A percentile compares a stretch with the other conserved stretches of the same genome.
These are phyloP conservation scores for Phaeophleospora eucalypticola DNA, from an alignment of 2,329 filamentous ascomycete genomes.

Conservation along the genomic window DNA sequence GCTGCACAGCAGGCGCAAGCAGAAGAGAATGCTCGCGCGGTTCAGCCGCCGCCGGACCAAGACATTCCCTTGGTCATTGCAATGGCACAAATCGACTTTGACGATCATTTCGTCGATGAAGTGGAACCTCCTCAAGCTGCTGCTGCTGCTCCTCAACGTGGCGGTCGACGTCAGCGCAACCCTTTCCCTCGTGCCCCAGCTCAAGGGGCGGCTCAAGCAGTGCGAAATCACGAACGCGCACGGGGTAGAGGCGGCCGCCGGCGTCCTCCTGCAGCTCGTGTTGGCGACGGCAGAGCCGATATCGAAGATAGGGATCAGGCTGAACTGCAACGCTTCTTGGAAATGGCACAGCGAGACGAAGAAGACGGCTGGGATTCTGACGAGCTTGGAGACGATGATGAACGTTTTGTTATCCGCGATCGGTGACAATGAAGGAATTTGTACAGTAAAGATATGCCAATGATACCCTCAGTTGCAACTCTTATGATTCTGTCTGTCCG, in stretches of 20 bases:
- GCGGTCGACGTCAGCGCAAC: constrained; percentile 20
- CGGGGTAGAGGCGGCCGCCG: constrained; percentile 11
- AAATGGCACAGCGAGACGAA: constrained; percentile 49
- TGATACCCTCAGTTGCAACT: background rate
- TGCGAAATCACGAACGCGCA: constrained; percentile 21
- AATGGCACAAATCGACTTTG: constrained; percentile 18
- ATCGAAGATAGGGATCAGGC: constrained; percentile 23
- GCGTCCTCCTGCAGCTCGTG: constrained; percentile 7
- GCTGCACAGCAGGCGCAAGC: constrained; percentile 30
- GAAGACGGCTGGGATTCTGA: constrained; percentile 60
- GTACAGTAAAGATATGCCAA: constrained; percentile 6
- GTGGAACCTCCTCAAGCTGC: constrained; percentile 4
- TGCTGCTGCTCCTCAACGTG: constrained; percentile 6
- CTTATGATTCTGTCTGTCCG: too few relatives aligned
- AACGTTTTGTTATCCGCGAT: constrained; percentile 22
- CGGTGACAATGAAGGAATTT: constrained; percentile 5
- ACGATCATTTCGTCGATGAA: constrained; percentile 8
- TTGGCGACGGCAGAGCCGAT: constrained; percentile 13
- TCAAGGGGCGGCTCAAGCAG: constrained; percentile 16
- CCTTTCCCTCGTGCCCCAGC: constrained; percentile 23
- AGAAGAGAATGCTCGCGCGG: constrained; percentile 17
- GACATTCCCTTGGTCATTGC: constrained; percentile 16
- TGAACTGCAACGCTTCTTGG: constrained; percentile 50
- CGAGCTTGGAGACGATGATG: constrained; percentile 45
- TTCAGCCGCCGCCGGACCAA: background rate